Percentiles rank a stretch among this genome's conserved stretches.
phyloP scores from a whole-genome alignment of 2,329 filamentous ascomycete species.

The Dactylellina leptospora region DNA sequence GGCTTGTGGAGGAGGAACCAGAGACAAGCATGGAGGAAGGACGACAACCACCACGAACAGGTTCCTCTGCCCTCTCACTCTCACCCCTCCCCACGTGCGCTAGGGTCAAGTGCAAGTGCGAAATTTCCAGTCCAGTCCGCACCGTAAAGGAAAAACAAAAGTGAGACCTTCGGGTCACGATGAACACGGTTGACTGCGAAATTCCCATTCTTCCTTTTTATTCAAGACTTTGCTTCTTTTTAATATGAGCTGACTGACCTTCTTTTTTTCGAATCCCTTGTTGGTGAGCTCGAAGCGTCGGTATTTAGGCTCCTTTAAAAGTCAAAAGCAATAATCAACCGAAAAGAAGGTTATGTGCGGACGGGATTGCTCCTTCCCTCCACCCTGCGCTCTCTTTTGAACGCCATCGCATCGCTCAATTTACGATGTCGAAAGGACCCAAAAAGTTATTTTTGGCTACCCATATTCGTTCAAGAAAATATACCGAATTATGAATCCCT shows the following conservation, averaged over 20 bases:
- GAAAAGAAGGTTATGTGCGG: constrained; percentile 52
- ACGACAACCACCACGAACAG: constrained; percentile 27
- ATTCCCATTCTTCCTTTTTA: constrained; percentile 11
- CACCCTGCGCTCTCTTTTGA: constrained; percentile 31
- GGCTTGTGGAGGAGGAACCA: constrained; percentile 45
- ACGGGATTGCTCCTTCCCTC: constrained; percentile 51
- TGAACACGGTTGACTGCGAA: constrained; percentile 43
- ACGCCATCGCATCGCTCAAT: constrained; percentile 51
- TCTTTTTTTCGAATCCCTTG: constrained; percentile 22
- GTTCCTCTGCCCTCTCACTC: constrained; percentile 40
- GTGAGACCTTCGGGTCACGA: constrained; percentile 53
- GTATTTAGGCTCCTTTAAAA: constrained; percentile 48
- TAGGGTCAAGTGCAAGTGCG: constrained; percentile 47
- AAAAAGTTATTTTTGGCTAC: constrained; percentile 53
- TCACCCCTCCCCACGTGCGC: constrained; percentile 51
- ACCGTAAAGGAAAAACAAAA: constrained; percentile 35
- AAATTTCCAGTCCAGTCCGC: constrained; percentile 40
- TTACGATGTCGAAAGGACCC: constrained; percentile 43
- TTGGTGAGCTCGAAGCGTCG: constrained; percentile 45
- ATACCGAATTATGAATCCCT: constrained; percentile 39
- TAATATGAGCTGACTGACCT: constrained; percentile 37
- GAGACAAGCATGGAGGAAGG: constrained; percentile 10
- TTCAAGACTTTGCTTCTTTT: constrained; percentile 28
- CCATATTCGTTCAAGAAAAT: constrained; percentile 33
- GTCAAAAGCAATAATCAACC: constrained; percentile 47